Base-by-base conservation (phyloP, 2,329 filamentous ascomycete species). In the Aspergillus pseudonomiae region DNA sequence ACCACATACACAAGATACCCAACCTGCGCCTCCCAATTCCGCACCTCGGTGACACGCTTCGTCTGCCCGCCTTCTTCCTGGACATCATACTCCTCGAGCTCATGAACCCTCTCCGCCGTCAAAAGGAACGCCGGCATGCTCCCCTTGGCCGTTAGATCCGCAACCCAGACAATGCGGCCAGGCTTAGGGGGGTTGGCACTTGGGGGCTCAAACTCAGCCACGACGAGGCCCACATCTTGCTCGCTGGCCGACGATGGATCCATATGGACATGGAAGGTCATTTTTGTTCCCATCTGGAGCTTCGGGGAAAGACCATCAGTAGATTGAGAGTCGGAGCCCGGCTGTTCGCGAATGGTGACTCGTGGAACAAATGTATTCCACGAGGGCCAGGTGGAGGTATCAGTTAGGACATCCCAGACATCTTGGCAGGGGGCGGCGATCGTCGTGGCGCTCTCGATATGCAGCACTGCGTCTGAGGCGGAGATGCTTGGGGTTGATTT, bases 351-450 rank as follows among this genome's bases (percentile, higher is more conserved):
- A 67, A 84, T 79, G n/a, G 76, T 78, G 5, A 82, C 80, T 28
- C 74, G 73, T 2, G 81, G 78, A 6, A 81, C 74, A 68, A 83
- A 84, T 7, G 74, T 73, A 66, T 83, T 84, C 82, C 82, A 84
- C 54, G 77, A 68, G 26, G 77, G 75, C 78, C 79, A 84, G 57
- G 77, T 80, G 26, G 80, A 78, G 32, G 80, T 80, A 69, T 83
- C 75, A 56, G 79, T 74, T 4, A 84, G 70, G 10, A 76, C 75
- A 28, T 79, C 72, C 75, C 81, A 82, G 63, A 83, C 78, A n/a
- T 75, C 69, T 26, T 75, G 66, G 3, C 80, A 73, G 10, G 80
- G 75, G 1, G 81, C 81, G 50, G 73, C 68, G 70, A 83, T 81
- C 36, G 70, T 66, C 52, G 69, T 75, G 58, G 77, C 74, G 70